Conservation (phyloP, 2,329 filamentous ascomycete genomes). For the Aspergillus pseudotamarii region DNA sequence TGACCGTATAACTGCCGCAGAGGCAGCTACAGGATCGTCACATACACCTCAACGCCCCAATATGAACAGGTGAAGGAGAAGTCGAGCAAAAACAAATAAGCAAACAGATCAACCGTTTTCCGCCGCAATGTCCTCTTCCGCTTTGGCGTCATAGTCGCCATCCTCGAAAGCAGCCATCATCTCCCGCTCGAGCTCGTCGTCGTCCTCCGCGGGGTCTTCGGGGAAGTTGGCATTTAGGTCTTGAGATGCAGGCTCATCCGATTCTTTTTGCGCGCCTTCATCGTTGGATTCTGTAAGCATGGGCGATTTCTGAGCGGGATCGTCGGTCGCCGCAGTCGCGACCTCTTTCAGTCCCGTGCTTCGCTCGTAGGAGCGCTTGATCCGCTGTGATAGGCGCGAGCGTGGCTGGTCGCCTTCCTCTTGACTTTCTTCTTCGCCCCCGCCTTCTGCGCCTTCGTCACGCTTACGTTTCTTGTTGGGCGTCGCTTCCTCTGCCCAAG, state of each 20-base stretch:
- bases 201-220: slow-evolving; percentile 43
- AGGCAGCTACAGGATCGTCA: neutral
- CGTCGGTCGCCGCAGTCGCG: slow-evolving; percentile 24
- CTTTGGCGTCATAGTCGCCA: slow-evolving; percentile 36
- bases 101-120: slow-evolving; percentile 32
- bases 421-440: slow-evolving; percentile 38
- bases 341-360: slow-evolving; percentile 43
- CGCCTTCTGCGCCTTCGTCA: slow-evolving; percentile 28
- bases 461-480: slow-evolving; percentile 43
- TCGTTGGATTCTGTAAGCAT: slow-evolving; percentile 21
- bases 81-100: neutral
- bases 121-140: slow-evolving; percentile 37
- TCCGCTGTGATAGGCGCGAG: slow-evolving; percentile 42
- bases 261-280: slow-evolving; percentile 27
- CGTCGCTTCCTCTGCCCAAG: slow-evolving; percentile 23
- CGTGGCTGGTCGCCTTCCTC: slow-evolving; percentile 40
- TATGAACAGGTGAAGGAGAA: slow-evolving; percentile 13
- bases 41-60: slow-evolving; percentile 13
- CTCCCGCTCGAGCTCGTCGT: slow-evolving; percentile 55
- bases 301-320: neutral
- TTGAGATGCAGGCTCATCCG: slow-evolving; percentile 31
- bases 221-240: slow-evolving; percentile 31
- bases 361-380: slow-evolving; percentile 46
- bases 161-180: slow-evolving; percentile 63
- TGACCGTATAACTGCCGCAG: neutral